Evolutionary conservation across 1,139 yeast species (phyloP).

Genomic region (Pichia sp.): DNA sequence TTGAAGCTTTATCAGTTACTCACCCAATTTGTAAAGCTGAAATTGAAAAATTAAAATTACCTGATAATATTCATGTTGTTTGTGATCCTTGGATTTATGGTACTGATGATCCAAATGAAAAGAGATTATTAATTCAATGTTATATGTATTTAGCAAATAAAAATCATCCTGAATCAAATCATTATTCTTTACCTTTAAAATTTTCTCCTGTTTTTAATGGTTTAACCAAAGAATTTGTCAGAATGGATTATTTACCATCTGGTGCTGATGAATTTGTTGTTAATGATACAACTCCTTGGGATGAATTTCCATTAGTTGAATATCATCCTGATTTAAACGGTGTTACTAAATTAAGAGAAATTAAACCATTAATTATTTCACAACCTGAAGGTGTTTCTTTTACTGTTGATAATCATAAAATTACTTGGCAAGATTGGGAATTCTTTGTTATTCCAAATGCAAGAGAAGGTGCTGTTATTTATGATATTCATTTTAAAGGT

Average conservation of each 20-base stretch:
- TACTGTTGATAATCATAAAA: constrained; percentile 52
- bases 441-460: constrained; percentile 69
- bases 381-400: constrained; percentile 91
- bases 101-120: constrained; percentile 57
- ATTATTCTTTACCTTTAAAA: constrained; percentile 76
- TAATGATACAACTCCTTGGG: constrained; percentile 56
- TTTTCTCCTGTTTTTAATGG: constrained; percentile 79
- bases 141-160: constrained; percentile 72
- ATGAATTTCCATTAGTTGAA: constrained; percentile 55
- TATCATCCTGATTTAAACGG: constrained; percentile 72
- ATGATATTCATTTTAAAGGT: constrained; percentile 75
- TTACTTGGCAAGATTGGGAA: constrained; percentile 88
- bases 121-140: constrained; percentile 62
- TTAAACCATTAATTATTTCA: constrained; percentile 67
- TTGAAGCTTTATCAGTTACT: constrained; percentile 44
- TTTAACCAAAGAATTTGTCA: constrained; percentile 54
- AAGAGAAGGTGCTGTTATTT: constrained; percentile 80
- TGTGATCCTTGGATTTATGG: constrained; percentile 91
- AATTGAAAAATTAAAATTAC: constrained; percentile 57
- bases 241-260: constrained; percentile 75
- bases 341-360: constrained; percentile 45
- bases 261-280: constrained; percentile 51
- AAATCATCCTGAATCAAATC: constrained; percentile 73
- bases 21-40: constrained; percentile 61
- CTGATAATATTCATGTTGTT: constrained; percentile 46